These are phyloP conservation scores for Zea mays DNA, from an alignment of 176 grass and related monocot genomes.

Conservation along the genomic window DNA sequence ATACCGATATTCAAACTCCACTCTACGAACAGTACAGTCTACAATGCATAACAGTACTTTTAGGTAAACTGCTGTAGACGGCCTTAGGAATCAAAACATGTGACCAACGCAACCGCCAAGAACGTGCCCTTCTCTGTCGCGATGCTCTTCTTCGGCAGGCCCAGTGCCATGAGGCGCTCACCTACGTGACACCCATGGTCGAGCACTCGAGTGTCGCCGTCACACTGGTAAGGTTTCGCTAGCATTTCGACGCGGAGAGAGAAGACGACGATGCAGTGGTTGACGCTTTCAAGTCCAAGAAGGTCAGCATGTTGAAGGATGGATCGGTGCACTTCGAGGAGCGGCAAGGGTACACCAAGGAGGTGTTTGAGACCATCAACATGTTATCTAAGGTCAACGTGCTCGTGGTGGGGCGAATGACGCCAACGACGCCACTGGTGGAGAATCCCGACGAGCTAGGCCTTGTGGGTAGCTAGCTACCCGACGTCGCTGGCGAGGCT, in stretches of 20 bases:
- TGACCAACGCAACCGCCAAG: constrained; percentile 11
- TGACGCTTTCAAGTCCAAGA: constrained; percentile 38
- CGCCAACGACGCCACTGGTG: constrained; percentile 30
- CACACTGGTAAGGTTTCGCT: constrained; percentile 43
- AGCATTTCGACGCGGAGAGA: background rate
- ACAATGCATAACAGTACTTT: too few relatives aligned
- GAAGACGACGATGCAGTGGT: constrained; percentile 35
- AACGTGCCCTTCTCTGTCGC: constrained; percentile 50
- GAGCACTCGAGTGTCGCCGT: constrained; percentile 58
- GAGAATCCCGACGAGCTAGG: constrained; percentile 53
- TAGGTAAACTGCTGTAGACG: too few relatives aligned
- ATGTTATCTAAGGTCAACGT: constrained; percentile 40
- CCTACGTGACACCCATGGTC: constrained; percentile 58
- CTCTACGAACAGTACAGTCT: too few relatives aligned
- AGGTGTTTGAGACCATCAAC: constrained; percentile 33
- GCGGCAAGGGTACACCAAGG: background rate
- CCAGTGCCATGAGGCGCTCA: constrained; percentile 70
- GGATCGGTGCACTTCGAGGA: constrained; percentile 42
- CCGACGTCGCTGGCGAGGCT: constrained; percentile 33
- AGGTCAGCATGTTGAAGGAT: background rate
- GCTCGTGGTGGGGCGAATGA: constrained; percentile 51
- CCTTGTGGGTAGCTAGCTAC: constrained; percentile 45
- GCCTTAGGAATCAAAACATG: too few relatives aligned
- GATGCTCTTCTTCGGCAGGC: constrained; percentile 62
- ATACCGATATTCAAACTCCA: too few relatives aligned